A percentile compares a stretch with the other conserved stretches of the same genome.
These are phyloP conservation scores for Stevia rebaudiana DNA, from an alignment of 140 eudicot genomes.

Conservation along the genomic window DNA sequence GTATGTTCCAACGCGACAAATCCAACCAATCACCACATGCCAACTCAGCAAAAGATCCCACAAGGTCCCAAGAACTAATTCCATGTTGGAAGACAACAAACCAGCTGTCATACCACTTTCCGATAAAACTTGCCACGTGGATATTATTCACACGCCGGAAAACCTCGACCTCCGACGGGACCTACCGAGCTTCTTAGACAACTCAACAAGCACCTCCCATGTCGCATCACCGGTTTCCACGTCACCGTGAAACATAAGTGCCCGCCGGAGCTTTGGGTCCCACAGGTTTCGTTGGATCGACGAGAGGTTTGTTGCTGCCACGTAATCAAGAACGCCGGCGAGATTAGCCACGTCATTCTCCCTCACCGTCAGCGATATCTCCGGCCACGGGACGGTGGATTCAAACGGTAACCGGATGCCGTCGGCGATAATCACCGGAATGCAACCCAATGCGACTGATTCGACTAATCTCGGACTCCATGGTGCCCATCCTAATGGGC, in stretches of 20 bases:
- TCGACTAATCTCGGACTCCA: slow-evolving; percentile 93
- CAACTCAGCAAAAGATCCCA: slow-evolving; percentile 15
- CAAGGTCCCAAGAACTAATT: slow-evolving; percentile 4
- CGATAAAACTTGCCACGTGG: slow-evolving; percentile 32
- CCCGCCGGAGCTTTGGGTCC: slow-evolving; percentile 45
- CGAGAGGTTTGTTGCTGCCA: slow-evolving; percentile 55
- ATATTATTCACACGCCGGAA: slow-evolving; percentile 14
- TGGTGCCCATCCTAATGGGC: slow-evolving; percentile 97
- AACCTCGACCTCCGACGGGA: slow-evolving; percentile 45
- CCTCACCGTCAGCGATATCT: slow-evolving; percentile 62
- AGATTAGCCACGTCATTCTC: slow-evolving; percentile 53
- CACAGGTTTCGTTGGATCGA: slow-evolving; percentile 52
- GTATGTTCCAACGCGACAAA: neutral
- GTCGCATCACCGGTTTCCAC: slow-evolving; percentile 70
- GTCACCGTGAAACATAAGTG: slow-evolving; percentile 49
- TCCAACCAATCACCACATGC: slow-evolving; percentile 13
- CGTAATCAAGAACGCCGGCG: slow-evolving; percentile 53
- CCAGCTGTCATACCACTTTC: slow-evolving; percentile 11
- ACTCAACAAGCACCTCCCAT: slow-evolving; percentile 56
- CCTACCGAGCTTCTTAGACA: slow-evolving; percentile 41
- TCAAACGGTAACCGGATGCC: slow-evolving; percentile 68
- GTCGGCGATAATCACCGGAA: slow-evolving; percentile 83
- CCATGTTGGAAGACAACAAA: slow-evolving; percentile 14
- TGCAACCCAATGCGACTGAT: slow-evolving; percentile 79
- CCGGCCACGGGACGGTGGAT: slow-evolving; percentile 57